Evolutionary conservation across 176 grass and related monocot genomes (phyloP), one percentile per base, ranked within the genome.

Genomic region (Aegilops bicornis): DNA sequence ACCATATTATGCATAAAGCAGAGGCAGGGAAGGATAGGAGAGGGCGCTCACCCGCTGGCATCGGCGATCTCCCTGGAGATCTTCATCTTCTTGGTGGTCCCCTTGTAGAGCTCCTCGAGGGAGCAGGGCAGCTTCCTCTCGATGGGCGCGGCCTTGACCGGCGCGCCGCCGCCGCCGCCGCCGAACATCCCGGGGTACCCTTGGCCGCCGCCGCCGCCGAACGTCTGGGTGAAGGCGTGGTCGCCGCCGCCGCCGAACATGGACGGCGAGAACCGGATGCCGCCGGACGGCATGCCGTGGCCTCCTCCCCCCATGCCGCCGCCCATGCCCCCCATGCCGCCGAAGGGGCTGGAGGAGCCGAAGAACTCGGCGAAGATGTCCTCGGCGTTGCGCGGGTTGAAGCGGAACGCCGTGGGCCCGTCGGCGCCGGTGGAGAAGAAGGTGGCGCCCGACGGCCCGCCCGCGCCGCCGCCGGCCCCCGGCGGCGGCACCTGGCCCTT

Each of bases 331-430:
- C 91, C 83, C 27, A 30, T 30, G 2, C 82, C 83, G 0, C 91
- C 84, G 64, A 95, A 95, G 6, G 91, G 96, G 82, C 93, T 95
- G 54, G 96, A 92, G 14, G 86, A 90, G 54, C 96, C 91, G 60
- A 98, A 98, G 89, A 98, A 94, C 81, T 98, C 96, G 2, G 96
- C 84, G 79, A 98, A 98, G 91, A 98, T 95, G 84, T 98, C 96
- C 43, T 98, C 85, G 15, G 91, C 96, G 76, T 95, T 95, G 87
- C 96, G 85, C 31, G 92, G 93, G 84, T 98, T 98, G 93, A 96
- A 96, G 2, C 79, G 84, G 90, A 98, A 98, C 20, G 65, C 78
- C 0, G 64, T 95, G 35, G 86, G 87, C 13, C 95, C 95, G 36
- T 94, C 95, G n/a, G 78, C 69, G 40, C 89, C 78, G 19, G 88